These are phyloP conservation scores for Mycena galericulata DNA, from an alignment of 768 basidiomycete species.

Conservation along the genomic window DNA sequence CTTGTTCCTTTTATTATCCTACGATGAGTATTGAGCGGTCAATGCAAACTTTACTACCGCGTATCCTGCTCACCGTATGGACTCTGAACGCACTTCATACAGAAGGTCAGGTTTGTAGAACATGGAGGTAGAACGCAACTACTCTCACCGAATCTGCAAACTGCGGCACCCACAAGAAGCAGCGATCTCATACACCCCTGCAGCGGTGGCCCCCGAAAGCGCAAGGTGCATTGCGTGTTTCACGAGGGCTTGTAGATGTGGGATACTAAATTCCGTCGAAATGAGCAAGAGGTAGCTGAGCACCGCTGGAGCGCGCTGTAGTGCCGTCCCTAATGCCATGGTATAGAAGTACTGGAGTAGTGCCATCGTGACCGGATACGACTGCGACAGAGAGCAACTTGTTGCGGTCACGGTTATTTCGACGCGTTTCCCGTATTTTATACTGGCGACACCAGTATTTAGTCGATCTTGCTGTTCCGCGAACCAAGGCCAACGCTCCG, in stretches of 20 bases:
- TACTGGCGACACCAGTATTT: not conserved
- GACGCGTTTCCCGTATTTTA: conserved; percentile 13
- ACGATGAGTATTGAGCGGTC: not conserved
- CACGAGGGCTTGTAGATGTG: conserved; percentile 27
- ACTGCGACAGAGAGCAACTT: conserved; percentile 20
- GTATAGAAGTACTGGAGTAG: conserved; percentile 37
- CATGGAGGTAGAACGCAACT: no score
- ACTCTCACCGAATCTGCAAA: conserved; percentile 30
- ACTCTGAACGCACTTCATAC: conserved; percentile 20
- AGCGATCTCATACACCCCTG: conserved; percentile 32
- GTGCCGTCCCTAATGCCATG: conserved; percentile 26
- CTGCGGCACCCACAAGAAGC: conserved; percentile 33
- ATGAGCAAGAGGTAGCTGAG: conserved; percentile 34
- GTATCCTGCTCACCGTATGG: conserved; percentile 1
- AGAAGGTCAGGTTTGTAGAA: not conserved
- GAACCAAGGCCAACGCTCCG: conserved; percentile 35
- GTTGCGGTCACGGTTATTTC: conserved; percentile 12
- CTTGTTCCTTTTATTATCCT: conserved; percentile 8
- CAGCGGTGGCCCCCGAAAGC: conserved; percentile 20
- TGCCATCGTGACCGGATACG: conserved; percentile 31
- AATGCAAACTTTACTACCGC: not conserved
- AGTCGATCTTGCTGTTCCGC: conserved; percentile 15
- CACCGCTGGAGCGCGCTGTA: conserved; percentile 35
- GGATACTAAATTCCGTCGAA: conserved; percentile 28
- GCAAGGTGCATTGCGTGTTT: conserved; percentile 36